These are phyloP conservation scores for Clitocybe nebularis DNA, from an alignment of 1,284 basidiomycete genomes.

Conservation along the genomic window DNA sequence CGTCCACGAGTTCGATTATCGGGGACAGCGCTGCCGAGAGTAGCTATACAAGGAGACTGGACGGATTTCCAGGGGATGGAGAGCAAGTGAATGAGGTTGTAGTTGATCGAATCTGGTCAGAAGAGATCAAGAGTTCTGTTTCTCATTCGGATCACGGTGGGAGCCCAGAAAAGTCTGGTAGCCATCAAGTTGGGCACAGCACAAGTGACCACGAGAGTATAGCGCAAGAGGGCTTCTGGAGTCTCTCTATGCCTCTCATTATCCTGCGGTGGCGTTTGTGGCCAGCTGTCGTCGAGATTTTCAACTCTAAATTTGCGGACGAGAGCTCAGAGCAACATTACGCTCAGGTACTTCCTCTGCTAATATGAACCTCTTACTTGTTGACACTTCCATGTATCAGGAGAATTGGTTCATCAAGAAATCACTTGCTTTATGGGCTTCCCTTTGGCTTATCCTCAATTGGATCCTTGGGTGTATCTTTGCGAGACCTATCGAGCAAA, in stretches of 20 bases:
- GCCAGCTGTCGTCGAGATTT: constrained; percentile 42
- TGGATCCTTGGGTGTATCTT: constrained; percentile 64
- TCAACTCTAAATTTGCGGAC: constrained; percentile 53
- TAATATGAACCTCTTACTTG: constrained; percentile 1
- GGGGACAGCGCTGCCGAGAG: constrained; percentile 39
- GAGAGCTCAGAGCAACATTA: constrained; percentile 59
- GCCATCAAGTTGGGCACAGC: constrained; percentile 26
- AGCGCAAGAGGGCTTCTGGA: constrained; percentile 23
- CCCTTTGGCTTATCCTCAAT: constrained; percentile 63
- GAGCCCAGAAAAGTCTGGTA: constrained; percentile 42
- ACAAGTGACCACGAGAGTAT: constrained; percentile 30
- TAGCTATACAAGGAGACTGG: constrained; percentile 25
- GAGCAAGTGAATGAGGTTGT: constrained; percentile 60
- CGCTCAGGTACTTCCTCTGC: constrained; percentile 27
- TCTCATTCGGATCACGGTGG: constrained; percentile 47
- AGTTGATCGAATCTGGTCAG: constrained; percentile 67
- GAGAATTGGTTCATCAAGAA: constrained; percentile 45
- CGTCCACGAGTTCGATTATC: constrained; percentile 34
- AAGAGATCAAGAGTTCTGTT: constrained; percentile 48
- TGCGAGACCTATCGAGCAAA: constrained; percentile 49
- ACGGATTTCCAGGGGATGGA: constrained; percentile 22
- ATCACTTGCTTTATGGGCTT: constrained; percentile 61
- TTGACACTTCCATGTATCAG: constrained; percentile 19
- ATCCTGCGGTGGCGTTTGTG: constrained; percentile 32
- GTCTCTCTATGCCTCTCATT: constrained; percentile 20